Conservation (phyloP, 441 rosid species). For the Arabidopsis lyrata region DNA sequence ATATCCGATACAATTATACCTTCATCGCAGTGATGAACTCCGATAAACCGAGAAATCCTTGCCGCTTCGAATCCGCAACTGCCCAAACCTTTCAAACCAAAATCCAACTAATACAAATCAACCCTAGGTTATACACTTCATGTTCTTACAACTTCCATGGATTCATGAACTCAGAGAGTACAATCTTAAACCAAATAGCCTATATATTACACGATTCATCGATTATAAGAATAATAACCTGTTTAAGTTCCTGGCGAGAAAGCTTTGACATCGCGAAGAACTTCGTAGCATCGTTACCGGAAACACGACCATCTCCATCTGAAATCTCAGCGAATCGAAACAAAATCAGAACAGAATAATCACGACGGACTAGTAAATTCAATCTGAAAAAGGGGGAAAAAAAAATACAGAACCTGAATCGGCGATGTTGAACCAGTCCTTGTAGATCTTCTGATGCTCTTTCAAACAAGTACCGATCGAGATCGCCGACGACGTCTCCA, state of each 20-base stretch:
- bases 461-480: constrained; percentile 56
- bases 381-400: background rate
- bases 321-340: background rate
- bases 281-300: constrained; percentile 76
- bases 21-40: constrained; percentile 85
- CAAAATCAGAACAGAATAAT: background rate
- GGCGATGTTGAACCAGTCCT: constrained; percentile 78
- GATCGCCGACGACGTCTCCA: constrained; percentile 58
- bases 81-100: constrained; percentile 74
- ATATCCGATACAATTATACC: constrained; percentile 43
- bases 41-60: constrained; percentile 73
- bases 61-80: constrained; percentile 79
- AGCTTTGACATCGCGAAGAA: constrained; percentile 82
- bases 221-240: constrained; percentile 47
- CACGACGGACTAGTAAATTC: background rate
- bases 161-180: background rate
- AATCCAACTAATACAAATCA: constrained; percentile 25
- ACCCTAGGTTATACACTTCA: background rate
- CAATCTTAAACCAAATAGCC: background rate
- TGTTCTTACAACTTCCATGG: background rate
- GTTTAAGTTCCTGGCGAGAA: constrained; percentile 86
- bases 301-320: constrained; percentile 86
- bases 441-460: constrained; percentile 75
- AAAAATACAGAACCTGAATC: constrained; percentile 62
- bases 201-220: background rate